Evolutionary conservation across 257 asterid genomes (phyloP).

Genomic region (Avicennia marina): DNA sequence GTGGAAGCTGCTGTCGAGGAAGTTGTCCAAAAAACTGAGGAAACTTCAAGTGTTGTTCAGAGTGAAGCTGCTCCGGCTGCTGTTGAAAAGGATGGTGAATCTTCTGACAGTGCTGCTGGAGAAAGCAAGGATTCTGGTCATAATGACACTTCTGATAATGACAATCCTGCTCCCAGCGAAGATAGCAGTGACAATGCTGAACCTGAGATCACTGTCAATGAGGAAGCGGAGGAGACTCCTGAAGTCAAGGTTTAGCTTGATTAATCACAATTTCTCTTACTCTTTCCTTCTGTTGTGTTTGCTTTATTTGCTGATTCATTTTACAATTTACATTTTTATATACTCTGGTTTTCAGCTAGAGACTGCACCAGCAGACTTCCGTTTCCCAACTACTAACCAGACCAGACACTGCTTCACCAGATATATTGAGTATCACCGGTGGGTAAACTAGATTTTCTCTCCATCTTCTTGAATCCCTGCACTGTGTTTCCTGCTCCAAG

Average conservation of each 20-base stretch:
- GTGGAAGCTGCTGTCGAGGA: slow-evolving; percentile 31
- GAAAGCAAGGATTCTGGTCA: slow-evolving; percentile 44
- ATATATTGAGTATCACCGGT: slow-evolving; percentile 76
- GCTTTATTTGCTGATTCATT: neutral
- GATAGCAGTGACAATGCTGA: slow-evolving; percentile 42
- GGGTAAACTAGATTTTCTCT: neutral
- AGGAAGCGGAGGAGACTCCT: slow-evolving; percentile 63
- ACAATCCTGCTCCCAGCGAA: slow-evolving; percentile 28
- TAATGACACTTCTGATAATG: slow-evolving; percentile 29
- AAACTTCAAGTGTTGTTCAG: slow-evolving; percentile 38
- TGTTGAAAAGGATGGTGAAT: slow-evolving; percentile 37
- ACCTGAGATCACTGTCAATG: slow-evolving; percentile 37
- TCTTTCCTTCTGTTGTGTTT: neutral
- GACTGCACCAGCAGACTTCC: slow-evolving; percentile 98
- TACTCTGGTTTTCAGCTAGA: slow-evolving; percentile 62
- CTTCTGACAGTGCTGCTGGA: slow-evolving; percentile 30
- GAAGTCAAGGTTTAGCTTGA: slow-evolving; percentile 52
- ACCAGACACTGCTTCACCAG: slow-evolving; percentile 95
- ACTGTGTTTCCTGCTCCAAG: slow-evolving; percentile 1
- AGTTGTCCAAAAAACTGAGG: slow-evolving; percentile 35
- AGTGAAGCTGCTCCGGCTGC: slow-evolving; percentile 41
- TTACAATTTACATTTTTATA: neutral
- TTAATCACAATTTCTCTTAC: no score
- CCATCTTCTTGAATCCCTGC: neutral
- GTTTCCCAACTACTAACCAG: slow-evolving; percentile 97